These are phyloP conservation scores for Pleurotus sapidus DNA, from an alignment of 768 basidiomycete species.

Conservation along the genomic window DNA sequence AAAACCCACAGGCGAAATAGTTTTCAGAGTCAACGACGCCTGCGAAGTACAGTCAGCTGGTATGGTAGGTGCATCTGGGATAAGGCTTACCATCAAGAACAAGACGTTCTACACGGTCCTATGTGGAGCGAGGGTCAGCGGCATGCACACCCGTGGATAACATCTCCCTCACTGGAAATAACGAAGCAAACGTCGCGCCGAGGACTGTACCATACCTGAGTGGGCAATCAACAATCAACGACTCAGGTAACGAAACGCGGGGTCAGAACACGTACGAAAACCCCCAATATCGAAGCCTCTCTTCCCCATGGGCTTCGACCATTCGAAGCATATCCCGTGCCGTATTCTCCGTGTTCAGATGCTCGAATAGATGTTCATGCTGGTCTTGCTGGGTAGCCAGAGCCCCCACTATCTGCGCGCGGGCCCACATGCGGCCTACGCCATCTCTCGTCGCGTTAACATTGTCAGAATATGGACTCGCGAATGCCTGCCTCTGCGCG, in stretches of 20 bases:
- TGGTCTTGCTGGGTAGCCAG: constrained; percentile 26
- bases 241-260: no score
- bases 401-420: constrained; percentile 24
- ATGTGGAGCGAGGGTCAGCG: background rate
- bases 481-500: constrained; percentile 28
- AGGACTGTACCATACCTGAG: constrained; percentile 20
- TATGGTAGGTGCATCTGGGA: background rate
- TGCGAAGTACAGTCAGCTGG: background rate
- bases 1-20: constrained; percentile 19
- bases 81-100: constrained; percentile 23
- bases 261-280: no score
- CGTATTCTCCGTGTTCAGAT: constrained; percentile 32
- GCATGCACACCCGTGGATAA: background rate
- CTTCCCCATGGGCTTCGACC: no score
- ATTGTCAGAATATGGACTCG: constrained; percentile 3
- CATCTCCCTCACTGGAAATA: constrained; percentile 27
- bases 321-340: no score
- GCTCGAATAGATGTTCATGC: constrained; percentile 17
- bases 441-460: constrained; percentile 21
- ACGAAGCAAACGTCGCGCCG: constrained; percentile 28
- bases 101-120: constrained; percentile 28
- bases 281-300: no score
- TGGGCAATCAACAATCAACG: no score
- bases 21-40: constrained; percentile 20
- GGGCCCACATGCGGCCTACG: constrained; percentile 28